Base-by-base conservation (phyloP, 2,329 filamentous ascomycete genomes). In the Phoma herbarum region DNA sequence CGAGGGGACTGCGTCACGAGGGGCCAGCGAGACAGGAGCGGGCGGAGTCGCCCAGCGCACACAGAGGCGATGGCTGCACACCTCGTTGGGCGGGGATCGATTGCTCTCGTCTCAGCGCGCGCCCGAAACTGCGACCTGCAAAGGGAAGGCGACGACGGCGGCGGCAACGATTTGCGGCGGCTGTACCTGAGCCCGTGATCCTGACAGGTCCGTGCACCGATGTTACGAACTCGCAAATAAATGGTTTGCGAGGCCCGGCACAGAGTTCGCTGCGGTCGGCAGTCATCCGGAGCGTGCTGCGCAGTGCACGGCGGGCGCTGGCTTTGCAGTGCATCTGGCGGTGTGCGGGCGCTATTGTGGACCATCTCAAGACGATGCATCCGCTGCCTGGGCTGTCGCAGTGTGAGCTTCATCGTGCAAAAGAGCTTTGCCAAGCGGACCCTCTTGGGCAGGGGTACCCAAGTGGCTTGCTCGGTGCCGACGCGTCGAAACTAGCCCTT, bases 61-160 rank as follows among this genome's bases (percentile, higher is more conserved):
- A 31, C 56, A 52, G 28, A 25, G 39, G 20, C 29, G 16, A 31
- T 44, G 25, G 37, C n/a, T 39, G 45, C 49, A 49, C 26, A 45
- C 46, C 26, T 18, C 39, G 39, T 50, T 44, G 47, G 54, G 47
- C 47, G 54, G 41, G 47, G 20, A 51, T 47, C 33, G 16, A 46
- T 42, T 42, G 31, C 42, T n/a, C 37, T 51, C 35, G 48, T 50
- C 47, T 52, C 54, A 51, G 62, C 64, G 57, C 59, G 53, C 55
- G 62, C 59, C 59, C 63, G 53, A 65, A 65, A 62, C 57, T 51
- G 57, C 59, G 57, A 57, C 60, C 63, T 63, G 57, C 63, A 66
- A 67, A 52, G 57, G 61, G 60, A 63, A 65, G 60, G 57, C 56
- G 64, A 61, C 22, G 60, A 52, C 64, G 60, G 56, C 60, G 55